Base-by-base conservation (phyloP, 2,329 filamentous ascomycete genomes). In the Cladophialophora chaetospira region DNA sequence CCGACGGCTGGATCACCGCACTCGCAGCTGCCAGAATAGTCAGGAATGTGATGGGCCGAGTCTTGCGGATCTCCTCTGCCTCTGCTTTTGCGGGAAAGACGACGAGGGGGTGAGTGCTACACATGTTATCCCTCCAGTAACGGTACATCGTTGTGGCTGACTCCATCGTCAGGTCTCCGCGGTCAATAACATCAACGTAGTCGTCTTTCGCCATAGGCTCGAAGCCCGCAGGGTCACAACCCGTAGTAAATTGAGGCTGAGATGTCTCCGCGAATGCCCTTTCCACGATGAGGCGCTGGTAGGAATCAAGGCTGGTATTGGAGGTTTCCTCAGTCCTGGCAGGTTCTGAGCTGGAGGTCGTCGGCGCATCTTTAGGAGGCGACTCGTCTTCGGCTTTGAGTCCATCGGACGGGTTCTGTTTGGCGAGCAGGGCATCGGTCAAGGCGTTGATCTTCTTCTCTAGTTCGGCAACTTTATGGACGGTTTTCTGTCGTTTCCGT, bases 361-460 rank as follows among this genome's bases (percentile, higher is more conserved):
- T 50, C 9, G 42, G 25, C 8, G 49, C 53, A 11, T 54, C 53
- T n/a, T 62, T 62, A 2, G 53, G 44, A 9, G 61, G 51, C 15
- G 61, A 63, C 17, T 45, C 42, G n/a, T 46, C 42, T 3, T 48
- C 44, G 5, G 55, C 43, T 29, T 36, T 53, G 2, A 46, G n/a
- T 2, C 52, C 61, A 13, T 64, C 50, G 3, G 63, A 17, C 51
- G 67, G 63, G 15, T 63, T 60, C 10, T 64, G 65, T 5, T 72
- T 72, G 2, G 88, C 84, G 44, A 90, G 86, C 61, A 96, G 71
- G 28, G 86, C 91, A 4, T 90, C 89, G 4, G 89, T 95, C 69
- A 96, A 71, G 8, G 88, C 89, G 75, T 96, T 90, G 62, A 96
- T 92, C 76, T 95, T 95, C 78, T 88, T 90, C 77, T 96, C 91